Evolutionary conservation across 2,329 filamentous ascomycete genomes (phyloP), one percentile per base, ranked within the genome.

Genomic region (Fusarium robinianum): DNA sequence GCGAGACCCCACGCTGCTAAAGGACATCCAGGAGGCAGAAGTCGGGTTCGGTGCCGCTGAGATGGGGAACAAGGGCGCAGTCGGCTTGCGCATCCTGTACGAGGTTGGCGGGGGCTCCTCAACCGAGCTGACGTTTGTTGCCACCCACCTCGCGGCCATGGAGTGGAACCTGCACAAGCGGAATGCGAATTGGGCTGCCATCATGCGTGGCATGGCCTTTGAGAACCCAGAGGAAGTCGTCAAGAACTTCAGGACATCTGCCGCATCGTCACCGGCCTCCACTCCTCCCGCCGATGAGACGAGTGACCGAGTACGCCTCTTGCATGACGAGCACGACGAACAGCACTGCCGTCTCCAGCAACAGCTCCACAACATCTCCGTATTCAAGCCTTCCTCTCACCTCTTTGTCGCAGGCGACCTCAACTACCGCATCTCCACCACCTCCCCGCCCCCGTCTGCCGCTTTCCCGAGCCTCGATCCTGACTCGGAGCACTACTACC

Each of bases 51-150:
- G 94, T 1, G 68, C 90, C 1, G 85, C 84, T 45, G 86, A 92
- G 35, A 94, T 96, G 86, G 94, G 90, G 11, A 96, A 96, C 68
- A 99, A 99, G 70, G 94, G 92, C 19, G 92, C 90, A 4, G 87
- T 95, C 1, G 94, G 87, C 1, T 76, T 92, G 49, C 78, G 90
- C 22, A 69, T 94, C 29, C 76, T 81, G 10, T 85, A 88, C 59
- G 52, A 65, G 43, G 62, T 55, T 31, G 60, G 53, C 19, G 55
- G 51, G 8, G 59, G 58, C 14, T 59, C 56, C 41, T 72, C 72
- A 5, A 79, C 85, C 17, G 81, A 88, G 59, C 67, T 96, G 41
- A 96, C 90, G 0, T 94, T 97, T 65, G 84, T 95, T 26, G 84
- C 88, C 25, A 88, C 90, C 9, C 94, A 99, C 68, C 74, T 97